Conservation (phyloP, 176 grass and related monocot genomes). For the Oryza longistaminata region DNA sequence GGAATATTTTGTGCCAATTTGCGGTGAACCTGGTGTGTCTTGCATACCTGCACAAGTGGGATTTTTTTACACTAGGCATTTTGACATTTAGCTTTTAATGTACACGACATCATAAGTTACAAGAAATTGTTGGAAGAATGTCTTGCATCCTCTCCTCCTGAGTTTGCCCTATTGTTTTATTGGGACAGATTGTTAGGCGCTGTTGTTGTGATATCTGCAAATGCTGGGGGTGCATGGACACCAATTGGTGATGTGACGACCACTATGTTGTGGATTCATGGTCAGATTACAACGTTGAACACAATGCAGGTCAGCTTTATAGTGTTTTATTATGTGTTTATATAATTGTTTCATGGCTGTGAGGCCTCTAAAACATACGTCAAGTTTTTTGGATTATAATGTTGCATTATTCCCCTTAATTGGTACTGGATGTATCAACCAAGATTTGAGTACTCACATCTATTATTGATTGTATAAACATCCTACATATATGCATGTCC, state of each 20-base stretch:
- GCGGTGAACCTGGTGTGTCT: neutral
- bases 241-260: constrained; percentile 99
- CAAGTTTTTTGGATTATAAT: constrained; percentile 3
- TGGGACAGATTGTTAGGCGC: constrained; percentile 85
- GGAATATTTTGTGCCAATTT: constrained; percentile 18
- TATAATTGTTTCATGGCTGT: constrained; percentile 10
- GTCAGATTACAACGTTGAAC: constrained; percentile 79
- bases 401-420: neutral
- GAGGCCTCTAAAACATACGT: neutral
- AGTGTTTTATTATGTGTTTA: neutral
- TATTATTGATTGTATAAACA: neutral
- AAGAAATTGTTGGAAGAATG: constrained; percentile 15
- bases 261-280: constrained; percentile 98
- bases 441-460: neutral
- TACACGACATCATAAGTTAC: neutral
- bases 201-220: constrained; percentile 91
- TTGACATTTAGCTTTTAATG: neutral
- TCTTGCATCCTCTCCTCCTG: constrained; percentile 21
- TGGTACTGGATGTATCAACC: neutral
- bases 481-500: constrained; percentile 3
- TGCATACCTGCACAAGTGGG: neutral
- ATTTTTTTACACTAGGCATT: constrained; percentile 6
- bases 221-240: constrained; percentile 97
- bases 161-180: constrained; percentile 38
- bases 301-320: constrained; percentile 70